Evolutionary conservation across 495 filamentous ascomycete species (phyloP), one percentile per base, ranked within the genome.

Genomic region (Penicillium bialowiezense): DNA sequence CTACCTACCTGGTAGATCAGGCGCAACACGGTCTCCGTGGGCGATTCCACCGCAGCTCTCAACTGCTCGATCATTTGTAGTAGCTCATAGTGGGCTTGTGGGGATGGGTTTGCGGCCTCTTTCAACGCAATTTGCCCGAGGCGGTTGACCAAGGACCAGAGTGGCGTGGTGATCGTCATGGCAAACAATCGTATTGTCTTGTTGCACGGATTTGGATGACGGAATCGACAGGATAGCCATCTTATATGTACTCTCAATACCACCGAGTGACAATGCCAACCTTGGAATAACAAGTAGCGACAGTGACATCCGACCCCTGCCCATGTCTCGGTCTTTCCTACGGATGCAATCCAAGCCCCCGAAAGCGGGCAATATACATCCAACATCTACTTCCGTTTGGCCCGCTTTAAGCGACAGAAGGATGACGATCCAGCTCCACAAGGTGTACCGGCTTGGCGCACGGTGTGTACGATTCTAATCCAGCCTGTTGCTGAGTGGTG

Each of bases 1-100:
- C 8, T 3, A 12, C 20, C 7, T 54, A 72, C 69, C 65, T 72
- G 69, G 44, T 72, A 72, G 17, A 72, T 68, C 5, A 72, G 24
- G 6, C 69, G 65, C 20, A 65, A 50, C 7, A 64, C 48, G 1
- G 69, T 70, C 44, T 72, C 69, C 8, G 59, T 59, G 3, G 69
- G 69, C 0, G 65, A 65, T 51, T 72, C 69, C 10, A 70, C 53
- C 0, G 62, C 60, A 41, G 64, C 49, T 23, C 40, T 58, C 7
- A 72, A 29, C 48, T 64, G 46, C 29, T 72, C 62, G 34, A 70
- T 55, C 33, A 65, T 56, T 8, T 40, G 52, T 13, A 72, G 50
- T 24, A 72, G 50, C 19, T 62, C 65, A 33, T 59, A 63, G 40
- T 69, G 67, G 19, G 51, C 45, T 37, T 59, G 39, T n/a, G 62